phyloP scores from a whole-genome alignment of 148 eudicot genomes.

The Rhododendron simsii region DNA sequence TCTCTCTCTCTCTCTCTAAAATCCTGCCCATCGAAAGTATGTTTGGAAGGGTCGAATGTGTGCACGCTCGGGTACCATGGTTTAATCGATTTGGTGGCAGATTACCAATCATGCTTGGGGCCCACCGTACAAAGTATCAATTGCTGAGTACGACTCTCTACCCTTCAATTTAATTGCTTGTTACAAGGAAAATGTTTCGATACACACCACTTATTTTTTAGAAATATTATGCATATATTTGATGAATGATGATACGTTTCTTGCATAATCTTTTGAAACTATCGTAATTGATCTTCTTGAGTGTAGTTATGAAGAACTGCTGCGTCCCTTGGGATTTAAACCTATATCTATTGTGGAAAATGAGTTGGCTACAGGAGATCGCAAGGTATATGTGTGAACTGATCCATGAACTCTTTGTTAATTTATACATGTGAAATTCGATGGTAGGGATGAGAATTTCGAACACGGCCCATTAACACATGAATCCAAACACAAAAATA shows the following conservation, averaged over 20 bases:
- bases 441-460: too few relatives aligned
- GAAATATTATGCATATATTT: too few relatives aligned
- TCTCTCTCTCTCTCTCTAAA: too few relatives aligned
- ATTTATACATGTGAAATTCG: too few relatives aligned
- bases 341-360: constrained; percentile 54
- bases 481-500: too few relatives aligned
- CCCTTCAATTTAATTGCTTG: neutral
- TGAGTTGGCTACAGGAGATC: constrained; percentile 55
- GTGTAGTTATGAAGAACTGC: constrained; percentile 61
- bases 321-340: constrained; percentile 57
- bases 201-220: too few relatives aligned
- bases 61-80: too few relatives aligned
- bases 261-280: neutral
- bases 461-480: too few relatives aligned
- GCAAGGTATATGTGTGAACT: constrained; percentile 36
- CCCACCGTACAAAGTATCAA: constrained; percentile 62
- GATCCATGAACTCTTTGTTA: neutral
- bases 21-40: too few relatives aligned
- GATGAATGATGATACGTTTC: neutral
- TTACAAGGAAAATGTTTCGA: neutral
- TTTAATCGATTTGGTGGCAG: constrained; percentile 28
- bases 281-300: neutral
- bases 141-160: constrained; percentile 45
- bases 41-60: too few relatives aligned
- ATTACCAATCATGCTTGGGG: constrained; percentile 76